Evolutionary conservation across 306 rosid genomes (phyloP).

Genomic region (Dalbergia oliveri): DNA sequence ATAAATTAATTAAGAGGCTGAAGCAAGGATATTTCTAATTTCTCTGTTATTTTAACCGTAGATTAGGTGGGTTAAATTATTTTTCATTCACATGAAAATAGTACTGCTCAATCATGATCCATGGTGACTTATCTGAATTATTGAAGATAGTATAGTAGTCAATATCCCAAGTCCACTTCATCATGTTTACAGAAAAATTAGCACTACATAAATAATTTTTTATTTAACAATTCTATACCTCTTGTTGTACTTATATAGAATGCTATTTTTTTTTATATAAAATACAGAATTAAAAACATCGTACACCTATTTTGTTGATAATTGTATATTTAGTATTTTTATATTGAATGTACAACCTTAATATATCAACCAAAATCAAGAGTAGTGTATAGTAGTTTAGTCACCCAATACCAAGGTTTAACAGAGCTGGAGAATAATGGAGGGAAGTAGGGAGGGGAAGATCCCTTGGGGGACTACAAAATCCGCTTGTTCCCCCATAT

Average conservation of each 20-base stretch:
- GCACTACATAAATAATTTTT: neutral
- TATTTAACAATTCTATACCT: neutral
- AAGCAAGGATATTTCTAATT: neutral
- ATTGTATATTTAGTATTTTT: neutral
- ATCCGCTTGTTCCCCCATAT: slow-evolving; percentile 72
- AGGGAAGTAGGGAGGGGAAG: slow-evolving; percentile 73
- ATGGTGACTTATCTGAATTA: slow-evolving; percentile 18
- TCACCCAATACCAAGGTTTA: slow-evolving; percentile 37
- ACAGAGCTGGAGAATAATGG: slow-evolving; percentile 69
- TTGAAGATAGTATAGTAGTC: neutral
- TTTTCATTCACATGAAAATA: slow-evolving; percentile 44
- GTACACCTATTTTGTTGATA: neutral
- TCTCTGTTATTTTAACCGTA: slow-evolving; percentile 27
- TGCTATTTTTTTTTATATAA: neutral
- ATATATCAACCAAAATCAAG: neutral
- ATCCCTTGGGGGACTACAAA: slow-evolving; percentile 98
- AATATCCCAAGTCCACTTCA: slow-evolving; percentile 24
- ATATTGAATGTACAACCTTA: neutral
- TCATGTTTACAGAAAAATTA: neutral
- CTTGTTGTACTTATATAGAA: slow-evolving; percentile 9
- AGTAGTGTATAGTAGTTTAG: slow-evolving; percentile 36
- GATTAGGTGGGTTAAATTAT: slow-evolving; percentile 19
- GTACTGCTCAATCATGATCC: slow-evolving; percentile 43
- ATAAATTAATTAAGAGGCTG: slow-evolving; percentile 17
- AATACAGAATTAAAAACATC: neutral